phyloP scores from a whole-genome alignment of 2,329 filamentous ascomycete genomes.

The Monilinia fructicola region DNA sequence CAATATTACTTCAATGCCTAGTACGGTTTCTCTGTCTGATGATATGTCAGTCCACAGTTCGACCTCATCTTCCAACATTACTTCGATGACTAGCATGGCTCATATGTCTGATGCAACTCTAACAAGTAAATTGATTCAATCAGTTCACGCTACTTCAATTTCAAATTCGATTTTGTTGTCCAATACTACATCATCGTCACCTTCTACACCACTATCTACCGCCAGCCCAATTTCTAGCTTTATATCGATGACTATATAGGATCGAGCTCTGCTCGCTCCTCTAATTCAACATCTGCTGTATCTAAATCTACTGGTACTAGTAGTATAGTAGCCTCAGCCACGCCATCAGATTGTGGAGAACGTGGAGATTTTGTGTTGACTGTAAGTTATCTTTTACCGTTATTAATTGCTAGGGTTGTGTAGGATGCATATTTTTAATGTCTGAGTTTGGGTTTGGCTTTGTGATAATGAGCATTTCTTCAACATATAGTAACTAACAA shows the following conservation, averaged over 20 bases:
- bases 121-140: background rate
- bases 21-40: background rate
- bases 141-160: background rate
- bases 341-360: slow-evolving; percentile 33
- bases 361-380: slow-evolving; percentile 36
- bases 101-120: background rate
- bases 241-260: background rate
- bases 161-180: background rate
- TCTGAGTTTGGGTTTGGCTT: background rate
- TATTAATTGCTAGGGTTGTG: background rate
- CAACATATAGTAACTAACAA: background rate
- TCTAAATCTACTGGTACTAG: slow-evolving; percentile 23
- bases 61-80: background rate
- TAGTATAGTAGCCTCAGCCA: slow-evolving; percentile 14
- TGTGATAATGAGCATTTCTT: background rate
- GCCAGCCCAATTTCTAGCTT: background rate
- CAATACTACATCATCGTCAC: background rate
- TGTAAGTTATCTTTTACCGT: slow-evolving; percentile 28
- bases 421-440: background rate
- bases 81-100: background rate
- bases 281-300: slow-evolving; percentile 25
- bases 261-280: background rate
- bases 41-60: background rate
- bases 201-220: background rate
- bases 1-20: background rate